Evolutionary conservation across 2,329 filamentous ascomycete species (phyloP).

Genomic region (Talaromyces verruculosus): DNA sequence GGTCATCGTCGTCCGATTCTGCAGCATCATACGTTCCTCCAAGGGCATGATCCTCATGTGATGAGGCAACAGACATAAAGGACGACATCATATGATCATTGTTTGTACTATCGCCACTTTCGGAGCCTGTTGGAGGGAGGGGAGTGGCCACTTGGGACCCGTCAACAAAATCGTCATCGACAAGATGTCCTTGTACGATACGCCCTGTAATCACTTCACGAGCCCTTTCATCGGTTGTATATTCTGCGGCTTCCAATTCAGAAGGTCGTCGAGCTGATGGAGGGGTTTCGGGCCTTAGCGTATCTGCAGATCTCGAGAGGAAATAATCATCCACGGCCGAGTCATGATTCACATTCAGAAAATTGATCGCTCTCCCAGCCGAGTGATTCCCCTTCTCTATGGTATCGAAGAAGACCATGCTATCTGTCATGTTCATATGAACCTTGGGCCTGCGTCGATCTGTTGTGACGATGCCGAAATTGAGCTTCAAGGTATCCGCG

Average conservation of each 20-base stretch:
- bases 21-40: constrained; percentile 82
- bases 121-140: constrained; percentile 48
- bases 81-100: constrained; percentile 85
- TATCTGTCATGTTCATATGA: constrained; percentile 68
- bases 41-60: constrained; percentile 67
- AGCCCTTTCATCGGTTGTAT: constrained; percentile 77
- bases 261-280: constrained; percentile 43
- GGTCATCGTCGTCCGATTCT: constrained; percentile 88
- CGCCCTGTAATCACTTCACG: constrained; percentile 89
- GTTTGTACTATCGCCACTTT: constrained; percentile 51
- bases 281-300: constrained; percentile 39
- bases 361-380: constrained; percentile 17
- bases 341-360: constrained; percentile 6
- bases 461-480: constrained; percentile 83
- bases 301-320: constrained; percentile 27
- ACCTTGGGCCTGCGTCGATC: constrained; percentile 53
- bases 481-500: constrained; percentile 92
- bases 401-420: constrained; percentile 71
- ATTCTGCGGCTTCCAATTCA: constrained; percentile 47
- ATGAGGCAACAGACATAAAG: constrained; percentile 77
- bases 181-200: constrained; percentile 89
- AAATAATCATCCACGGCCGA: constrained; percentile 20
- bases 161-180: constrained; percentile 78
- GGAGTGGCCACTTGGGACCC: constrained; percentile 60
- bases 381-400: constrained; percentile 46